Evolutionary conservation across 2,329 filamentous ascomycete species (phyloP).

Genomic region (Chlorencoelia australis): DNA sequence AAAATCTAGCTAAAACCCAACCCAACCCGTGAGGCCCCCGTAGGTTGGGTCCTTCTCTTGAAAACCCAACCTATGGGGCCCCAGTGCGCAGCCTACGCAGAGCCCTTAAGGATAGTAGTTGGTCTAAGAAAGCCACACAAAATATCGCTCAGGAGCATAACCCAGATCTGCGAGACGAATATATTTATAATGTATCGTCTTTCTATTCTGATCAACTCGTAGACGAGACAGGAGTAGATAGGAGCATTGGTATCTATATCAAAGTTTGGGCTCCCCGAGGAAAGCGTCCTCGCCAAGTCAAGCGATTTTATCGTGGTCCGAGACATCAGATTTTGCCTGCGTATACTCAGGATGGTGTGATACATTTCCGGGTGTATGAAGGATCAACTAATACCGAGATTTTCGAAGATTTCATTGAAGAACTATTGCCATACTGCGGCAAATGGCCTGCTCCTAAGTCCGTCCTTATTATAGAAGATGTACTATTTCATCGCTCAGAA

Average conservation of each 20-base stretch:
- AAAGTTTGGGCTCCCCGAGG: background rate
- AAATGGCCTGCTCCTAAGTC: slow-evolving; percentile 23
- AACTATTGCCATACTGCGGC: background rate
- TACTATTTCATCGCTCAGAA: slow-evolving; percentile 25
- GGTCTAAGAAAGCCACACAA: slow-evolving; percentile 2
- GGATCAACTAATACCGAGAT: background rate
- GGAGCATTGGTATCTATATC: background rate
- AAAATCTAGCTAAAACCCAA: too few relatives aligned
- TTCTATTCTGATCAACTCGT: background rate
- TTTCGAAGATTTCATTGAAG: background rate
- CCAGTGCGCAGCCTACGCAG: too few relatives aligned
- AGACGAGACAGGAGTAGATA: background rate
- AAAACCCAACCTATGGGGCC: too few relatives aligned
- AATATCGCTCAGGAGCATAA: slow-evolving; percentile 1
- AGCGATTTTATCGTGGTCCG: background rate
- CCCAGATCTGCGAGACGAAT: slow-evolving; percentile 4
- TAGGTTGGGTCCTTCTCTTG: too few relatives aligned
- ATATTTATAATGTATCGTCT: slow-evolving; percentile 3
- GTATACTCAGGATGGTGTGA: background rate
- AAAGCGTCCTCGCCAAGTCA: background rate
- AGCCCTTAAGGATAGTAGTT: too few relatives aligned
- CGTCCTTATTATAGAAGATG: slow-evolving; percentile 30
- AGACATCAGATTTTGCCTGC: background rate
- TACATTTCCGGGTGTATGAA: background rate
- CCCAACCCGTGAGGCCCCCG: too few relatives aligned